Conservation (phyloP, 1,139 yeast genomes). For the Groenewaldozyma auringiensis region DNA sequence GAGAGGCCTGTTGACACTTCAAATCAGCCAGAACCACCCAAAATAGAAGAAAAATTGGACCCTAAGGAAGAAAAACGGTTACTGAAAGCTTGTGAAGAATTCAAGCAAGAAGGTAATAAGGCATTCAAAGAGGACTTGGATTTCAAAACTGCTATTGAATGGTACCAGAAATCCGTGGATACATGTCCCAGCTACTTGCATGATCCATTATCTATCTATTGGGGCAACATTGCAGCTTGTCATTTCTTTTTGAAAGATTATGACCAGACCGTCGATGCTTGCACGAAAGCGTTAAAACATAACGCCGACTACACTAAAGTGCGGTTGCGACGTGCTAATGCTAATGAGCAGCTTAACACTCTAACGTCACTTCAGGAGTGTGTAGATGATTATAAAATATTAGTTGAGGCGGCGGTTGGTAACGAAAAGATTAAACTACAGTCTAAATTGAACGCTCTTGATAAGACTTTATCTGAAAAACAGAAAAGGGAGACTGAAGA, state of each 20-base stretch:
- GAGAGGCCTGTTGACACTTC: no score
- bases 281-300: conserved; percentile 51
- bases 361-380: conserved; percentile 25
- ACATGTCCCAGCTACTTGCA: conserved; percentile 32
- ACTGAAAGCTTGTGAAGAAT: conserved; percentile 39
- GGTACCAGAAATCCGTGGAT: conserved; percentile 58
- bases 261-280: conserved; percentile 62
- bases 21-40: no score
- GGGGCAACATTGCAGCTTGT: conserved; percentile 72
- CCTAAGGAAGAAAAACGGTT: no score
- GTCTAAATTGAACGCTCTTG: conserved; percentile 1
- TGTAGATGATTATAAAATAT: conserved; percentile 20
- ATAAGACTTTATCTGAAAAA: conserved; percentile 10
- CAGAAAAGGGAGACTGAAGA: conserved; percentile 25
- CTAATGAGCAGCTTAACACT: conserved; percentile 36
- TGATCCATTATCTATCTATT: conserved; percentile 53
- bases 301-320: conserved; percentile 60
- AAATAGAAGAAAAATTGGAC: no score
- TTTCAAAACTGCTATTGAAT: conserved; percentile 51
- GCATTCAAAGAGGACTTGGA: conserved; percentile 46
- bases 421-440: conserved; percentile 3
- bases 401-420: conserved; percentile 3
- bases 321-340: conserved; percentile 59
- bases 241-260: conserved; percentile 65
- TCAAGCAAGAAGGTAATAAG: conserved; percentile 58